These are phyloP conservation scores for Lolium rigidum DNA, from an alignment of 176 grass and related monocot species.

Conservation along the genomic window DNA sequence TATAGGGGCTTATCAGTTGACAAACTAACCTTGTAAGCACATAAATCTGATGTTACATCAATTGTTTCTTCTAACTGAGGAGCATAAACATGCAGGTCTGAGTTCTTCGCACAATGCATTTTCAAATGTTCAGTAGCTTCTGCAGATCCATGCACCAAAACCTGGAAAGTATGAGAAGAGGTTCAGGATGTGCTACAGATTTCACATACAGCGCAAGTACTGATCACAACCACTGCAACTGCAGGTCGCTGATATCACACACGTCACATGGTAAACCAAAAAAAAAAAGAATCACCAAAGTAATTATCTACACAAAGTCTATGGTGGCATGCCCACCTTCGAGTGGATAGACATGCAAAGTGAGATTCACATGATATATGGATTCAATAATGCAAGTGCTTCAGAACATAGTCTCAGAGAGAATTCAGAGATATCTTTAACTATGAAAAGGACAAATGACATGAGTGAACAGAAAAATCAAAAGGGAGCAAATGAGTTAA, in stretches of 20 bases:
- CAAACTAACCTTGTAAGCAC: slow-evolving; percentile 88
- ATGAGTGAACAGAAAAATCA: not conserved
- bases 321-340: not conserved
- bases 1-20: slow-evolving; percentile 29
- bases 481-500: slow-evolving; percentile 27
- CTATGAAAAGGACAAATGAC: slow-evolving; percentile 23
- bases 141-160: slow-evolving; percentile 94
- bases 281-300: not conserved
- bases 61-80: slow-evolving; percentile 97
- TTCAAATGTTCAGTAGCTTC: slow-evolving; percentile 98
- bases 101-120: slow-evolving; percentile 84
- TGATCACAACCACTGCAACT: slow-evolving; percentile 35
- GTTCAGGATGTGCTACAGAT: slow-evolving; percentile 29
- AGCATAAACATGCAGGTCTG: slow-evolving; percentile 89
- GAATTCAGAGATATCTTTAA: slow-evolving; percentile 6
- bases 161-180: slow-evolving; percentile 45
- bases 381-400: slow-evolving; percentile 23
- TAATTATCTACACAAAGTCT: slow-evolving; percentile 29
- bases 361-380: slow-evolving; percentile 19
- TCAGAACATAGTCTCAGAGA: slow-evolving; percentile 11
- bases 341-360: slow-evolving; percentile 26
- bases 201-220: slow-evolving; percentile 11
- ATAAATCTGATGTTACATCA: slow-evolving; percentile 98
- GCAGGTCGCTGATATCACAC: slow-evolving; percentile 30
- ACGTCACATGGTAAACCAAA: slow-evolving; percentile 24